Percentiles rank a stretch among this genome's conserved stretches.
Conservation (phyloP, 139 green algal genomes). For the Tetradesmus lagerheimii region DNA sequence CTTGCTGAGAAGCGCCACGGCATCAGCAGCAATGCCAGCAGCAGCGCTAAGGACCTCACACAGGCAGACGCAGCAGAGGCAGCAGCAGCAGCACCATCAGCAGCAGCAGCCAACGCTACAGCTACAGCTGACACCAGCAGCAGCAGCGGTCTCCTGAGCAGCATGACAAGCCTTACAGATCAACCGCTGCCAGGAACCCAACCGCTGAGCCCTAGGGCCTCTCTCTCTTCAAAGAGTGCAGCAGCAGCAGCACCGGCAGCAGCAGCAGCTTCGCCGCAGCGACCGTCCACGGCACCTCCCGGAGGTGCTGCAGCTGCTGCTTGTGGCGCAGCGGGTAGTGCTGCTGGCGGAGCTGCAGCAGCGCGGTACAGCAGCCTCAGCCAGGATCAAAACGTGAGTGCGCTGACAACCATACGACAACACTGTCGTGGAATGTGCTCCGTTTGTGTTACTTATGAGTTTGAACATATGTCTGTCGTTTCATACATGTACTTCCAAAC, state of each 20-base stretch:
- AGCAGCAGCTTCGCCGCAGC: neutral
- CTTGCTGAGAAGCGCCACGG: conserved; percentile 65
- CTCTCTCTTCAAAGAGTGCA: neutral
- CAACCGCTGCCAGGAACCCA: neutral
- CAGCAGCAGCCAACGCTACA: neutral
- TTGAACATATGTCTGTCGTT: too few species aligned
- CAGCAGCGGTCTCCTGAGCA: neutral
- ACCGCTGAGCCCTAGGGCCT: neutral
- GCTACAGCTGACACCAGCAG: conserved; percentile 15
- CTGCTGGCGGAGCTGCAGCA: conserved; percentile 3
- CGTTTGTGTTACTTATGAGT: too few species aligned
- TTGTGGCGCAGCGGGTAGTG: neutral
- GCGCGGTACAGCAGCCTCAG: conserved; percentile 61
- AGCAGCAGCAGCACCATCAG: conserved; percentile 15
- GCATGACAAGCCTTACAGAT: neutral
- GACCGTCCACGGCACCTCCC: conserved; percentile 12
- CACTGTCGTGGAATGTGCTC: too few species aligned
- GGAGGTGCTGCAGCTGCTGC: conserved; percentile 4
- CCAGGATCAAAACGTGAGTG: conserved; percentile 56
- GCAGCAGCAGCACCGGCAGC: neutral
- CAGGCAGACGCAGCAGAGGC: neutral
- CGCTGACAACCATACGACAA: too few species aligned
- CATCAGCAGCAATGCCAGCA: conserved; percentile 12
- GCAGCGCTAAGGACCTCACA: conserved; percentile 24
- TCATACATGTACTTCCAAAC: too few species aligned